These are phyloP conservation scores for Marsdenia floribunda DNA, from an alignment of 257 asterid genomes.

Conservation along the genomic window DNA sequence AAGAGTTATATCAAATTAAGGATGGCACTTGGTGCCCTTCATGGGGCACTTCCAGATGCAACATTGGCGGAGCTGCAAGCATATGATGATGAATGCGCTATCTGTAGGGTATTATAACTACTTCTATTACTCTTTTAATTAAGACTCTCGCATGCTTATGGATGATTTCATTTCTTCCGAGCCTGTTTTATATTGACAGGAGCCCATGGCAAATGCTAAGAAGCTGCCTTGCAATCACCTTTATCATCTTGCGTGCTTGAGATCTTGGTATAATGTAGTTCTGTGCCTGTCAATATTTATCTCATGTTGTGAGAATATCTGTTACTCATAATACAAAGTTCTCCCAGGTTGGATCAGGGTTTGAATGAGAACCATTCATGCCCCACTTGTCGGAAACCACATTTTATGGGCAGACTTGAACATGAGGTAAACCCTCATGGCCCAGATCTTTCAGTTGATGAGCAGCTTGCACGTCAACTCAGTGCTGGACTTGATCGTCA, in stretches of 20 bases:
- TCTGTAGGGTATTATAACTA: slow-evolving; percentile 67
- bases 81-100: slow-evolving; percentile 92
- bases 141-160: not conserved
- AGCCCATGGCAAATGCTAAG: slow-evolving; percentile 97
- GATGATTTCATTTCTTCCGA: slow-evolving; percentile 19
- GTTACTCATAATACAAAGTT: slow-evolving; percentile 12
- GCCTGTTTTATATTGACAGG: slow-evolving; percentile 45
- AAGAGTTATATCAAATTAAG: slow-evolving; percentile 75
- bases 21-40: slow-evolving; percentile 81
- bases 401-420: slow-evolving; percentile 53
- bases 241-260: slow-evolving; percentile 89
- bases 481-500: slow-evolving; percentile 65
- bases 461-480: slow-evolving; percentile 87
- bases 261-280: slow-evolving; percentile 65
- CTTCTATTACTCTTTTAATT: slow-evolving; percentile 6
- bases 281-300: not conserved
- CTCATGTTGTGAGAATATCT: not conserved
- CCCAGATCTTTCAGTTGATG: slow-evolving; percentile 66
- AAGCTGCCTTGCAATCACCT: slow-evolving; percentile 85
- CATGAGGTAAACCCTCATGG: slow-evolving; percentile 37
- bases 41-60: slow-evolving; percentile 93
- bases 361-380: slow-evolving; percentile 80
- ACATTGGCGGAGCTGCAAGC: slow-evolving; percentile 71
- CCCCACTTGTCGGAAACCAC: slow-evolving; percentile 97
- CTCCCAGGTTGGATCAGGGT: slow-evolving; percentile 88